phyloP scores from a whole-genome alignment of 495 filamentous ascomycete genomes.

The Neurospora discreta region DNA sequence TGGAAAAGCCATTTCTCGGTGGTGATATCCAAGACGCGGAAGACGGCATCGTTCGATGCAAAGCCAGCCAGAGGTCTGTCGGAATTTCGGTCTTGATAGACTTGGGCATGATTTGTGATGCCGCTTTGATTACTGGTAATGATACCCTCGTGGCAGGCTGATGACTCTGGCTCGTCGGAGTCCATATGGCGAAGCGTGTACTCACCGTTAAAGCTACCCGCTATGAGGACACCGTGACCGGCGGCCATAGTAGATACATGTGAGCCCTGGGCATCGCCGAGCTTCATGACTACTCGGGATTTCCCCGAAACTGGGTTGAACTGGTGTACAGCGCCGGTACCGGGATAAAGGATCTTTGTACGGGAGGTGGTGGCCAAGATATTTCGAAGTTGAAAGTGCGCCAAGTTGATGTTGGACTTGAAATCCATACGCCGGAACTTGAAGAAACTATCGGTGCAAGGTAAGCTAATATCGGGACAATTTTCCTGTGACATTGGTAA shows the following conservation, averaged over 20 bases:
- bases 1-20: constrained; percentile 54
- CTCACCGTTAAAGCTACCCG: constrained; percentile 71
- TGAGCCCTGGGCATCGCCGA: constrained; percentile 38
- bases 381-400: constrained; percentile 88
- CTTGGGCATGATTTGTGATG: constrained; percentile 81
- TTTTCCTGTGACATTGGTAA: constrained; percentile 10
- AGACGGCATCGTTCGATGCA: constrained; percentile 68
- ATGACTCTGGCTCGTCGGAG: constrained; percentile 25
- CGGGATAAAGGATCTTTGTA: constrained; percentile 68
- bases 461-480: constrained; percentile 24
- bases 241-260: constrained; percentile 64
- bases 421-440: constrained; percentile 62
- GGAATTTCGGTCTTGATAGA: constrained; percentile 49
- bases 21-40: constrained; percentile 64
- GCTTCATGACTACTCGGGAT: constrained; percentile 47
- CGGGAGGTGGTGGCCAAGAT: constrained; percentile 62
- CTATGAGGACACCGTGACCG: constrained; percentile 56
- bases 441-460: constrained; percentile 48
- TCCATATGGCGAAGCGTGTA: constrained; percentile 57
- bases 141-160: constrained; percentile 44
- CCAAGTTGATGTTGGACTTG: constrained; percentile 47
- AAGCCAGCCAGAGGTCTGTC: constrained; percentile 60
- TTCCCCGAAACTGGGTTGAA: constrained; percentile 41
- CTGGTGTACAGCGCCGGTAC: constrained; percentile 43
- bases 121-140: constrained; percentile 58